Conservation (phyloP, 2,329 filamentous ascomycete genomes). For the Venturia carpophila region DNA sequence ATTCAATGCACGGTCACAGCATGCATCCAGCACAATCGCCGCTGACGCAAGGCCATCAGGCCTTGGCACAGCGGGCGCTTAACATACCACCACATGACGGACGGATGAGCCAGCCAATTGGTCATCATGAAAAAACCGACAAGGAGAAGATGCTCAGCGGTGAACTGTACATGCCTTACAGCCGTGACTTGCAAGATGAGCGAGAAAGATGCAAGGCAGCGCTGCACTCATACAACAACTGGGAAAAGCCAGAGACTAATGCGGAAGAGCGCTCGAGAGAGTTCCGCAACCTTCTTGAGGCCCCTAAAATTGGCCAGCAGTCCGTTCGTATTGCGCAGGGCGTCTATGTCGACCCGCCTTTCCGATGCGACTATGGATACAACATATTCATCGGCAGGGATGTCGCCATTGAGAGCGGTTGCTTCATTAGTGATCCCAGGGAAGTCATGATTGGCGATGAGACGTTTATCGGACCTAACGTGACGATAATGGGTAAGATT, state of each 20-base stretch:
- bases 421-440: conserved; percentile 79
- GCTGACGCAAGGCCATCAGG: conserved; percentile 34
- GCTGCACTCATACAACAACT: conserved; percentile 80
- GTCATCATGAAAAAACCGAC: conserved; percentile 47
- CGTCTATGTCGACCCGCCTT: conserved; percentile 76
- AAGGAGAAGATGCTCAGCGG: conserved; percentile 86
- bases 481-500: conserved; percentile 64
- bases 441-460: conserved; percentile 73
- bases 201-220: conserved; percentile 77
- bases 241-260: conserved; percentile 50
- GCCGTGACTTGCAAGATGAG: conserved; percentile 69
- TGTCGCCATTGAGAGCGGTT: conserved; percentile 74
- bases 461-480: conserved; percentile 64
- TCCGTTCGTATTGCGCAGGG: conserved; percentile 55
- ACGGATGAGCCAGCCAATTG: not conserved
- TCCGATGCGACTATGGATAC: conserved; percentile 91
- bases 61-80: conserved; percentile 49
- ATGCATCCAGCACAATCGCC: conserved; percentile 10
- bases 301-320: conserved; percentile 4
- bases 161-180: conserved; percentile 70
- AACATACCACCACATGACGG: conserved; percentile 26
- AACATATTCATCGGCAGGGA: conserved; percentile 84
- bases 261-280: conserved; percentile 59
- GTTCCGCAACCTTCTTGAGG: conserved; percentile 41
- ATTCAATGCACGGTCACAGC: conserved; percentile 2